Evolutionary conservation across 345 rosid genomes (phyloP), one percentile per base, ranked within the genome.

Genomic region (Salix viminalis): DNA sequence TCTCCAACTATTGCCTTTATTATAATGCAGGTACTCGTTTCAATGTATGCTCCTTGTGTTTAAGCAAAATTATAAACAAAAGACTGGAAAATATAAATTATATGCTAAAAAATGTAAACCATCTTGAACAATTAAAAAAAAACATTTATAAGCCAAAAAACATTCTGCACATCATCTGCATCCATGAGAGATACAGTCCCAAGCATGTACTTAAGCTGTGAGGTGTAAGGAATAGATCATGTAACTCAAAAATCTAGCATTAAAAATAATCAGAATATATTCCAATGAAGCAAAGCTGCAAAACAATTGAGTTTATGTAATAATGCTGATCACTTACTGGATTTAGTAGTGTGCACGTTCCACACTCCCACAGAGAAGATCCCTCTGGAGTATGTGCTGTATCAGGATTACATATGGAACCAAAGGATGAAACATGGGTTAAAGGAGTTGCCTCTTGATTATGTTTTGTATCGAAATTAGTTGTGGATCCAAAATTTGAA

Each of bases 311-410:
- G 0, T 14, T 46, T 6, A 56, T 2, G 14, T 16, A 34, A 12
- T 44, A 23, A 44, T 1, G 6, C 11, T 15, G 18, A 70, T 21
- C 39, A 83, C 97, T 86, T 90, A 92, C 99, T 1, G 90, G 90
- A 85, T 93, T 93, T 85, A 93, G 68, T 74, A 93, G 81, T 68
- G 94, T 91, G 85, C 98, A 93, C 5, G 81, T 86, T 68, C 71
- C 83, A 87, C 99, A 96, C 76, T 83, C 84, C 98, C 97, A 96
- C 91, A 73, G 76, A 9, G 82, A 81, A 70, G 79, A 41, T 73
- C 86, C 90, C 50, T 71, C 81, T 68, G 69, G 62, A 70, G 14
- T n/a, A 70, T 71, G 73, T 70, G 52, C 66, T 81, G 86, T 75
- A 70, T 70, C 81, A 79, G 39, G 10, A 71, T 73, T 39, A 85